phyloP scores from a whole-genome alignment of 768 basidiomycete species.

The Psilocybe tampanensis region DNA sequence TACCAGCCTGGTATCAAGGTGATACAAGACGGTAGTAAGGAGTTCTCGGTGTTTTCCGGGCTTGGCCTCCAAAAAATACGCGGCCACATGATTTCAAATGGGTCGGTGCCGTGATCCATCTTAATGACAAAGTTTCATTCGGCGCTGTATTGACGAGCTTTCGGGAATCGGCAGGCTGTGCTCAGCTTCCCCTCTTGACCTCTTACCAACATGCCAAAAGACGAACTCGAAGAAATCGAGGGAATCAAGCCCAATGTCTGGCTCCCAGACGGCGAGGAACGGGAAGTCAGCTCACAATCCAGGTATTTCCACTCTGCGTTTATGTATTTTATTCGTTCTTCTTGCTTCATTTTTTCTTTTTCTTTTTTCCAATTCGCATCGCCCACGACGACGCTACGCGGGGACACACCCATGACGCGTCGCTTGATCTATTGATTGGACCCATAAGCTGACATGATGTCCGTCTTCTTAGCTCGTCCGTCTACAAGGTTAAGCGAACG shows the following conservation, averaged over 20 bases:
- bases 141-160: background rate
- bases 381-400: background rate
- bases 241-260: conserved; percentile 52
- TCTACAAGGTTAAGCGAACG: conserved; percentile 46
- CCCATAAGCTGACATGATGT: conserved; percentile 2
- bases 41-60: no score
- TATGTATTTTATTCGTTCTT: background rate
- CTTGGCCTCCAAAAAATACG: no score
- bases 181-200: conserved; percentile 3
- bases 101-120: no score
- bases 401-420: conserved; percentile 16
- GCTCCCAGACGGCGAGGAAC: conserved; percentile 49
- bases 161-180: background rate
- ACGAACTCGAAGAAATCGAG: conserved; percentile 53
- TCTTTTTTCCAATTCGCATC: no score
- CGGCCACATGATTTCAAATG: no score
- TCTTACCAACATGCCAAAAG: conserved; percentile 22
- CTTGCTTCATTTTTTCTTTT: no score
- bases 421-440: conserved; percentile 10
- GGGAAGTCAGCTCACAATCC: conserved; percentile 44
- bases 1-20: no score
- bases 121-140: background rate
- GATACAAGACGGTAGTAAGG: no score
- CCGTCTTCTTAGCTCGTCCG: conserved; percentile 33
- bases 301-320: conserved; percentile 25